phyloP scores from a whole-genome alignment of 768 basidiomycete species.

The Candolleomyces efflorescens region DNA sequence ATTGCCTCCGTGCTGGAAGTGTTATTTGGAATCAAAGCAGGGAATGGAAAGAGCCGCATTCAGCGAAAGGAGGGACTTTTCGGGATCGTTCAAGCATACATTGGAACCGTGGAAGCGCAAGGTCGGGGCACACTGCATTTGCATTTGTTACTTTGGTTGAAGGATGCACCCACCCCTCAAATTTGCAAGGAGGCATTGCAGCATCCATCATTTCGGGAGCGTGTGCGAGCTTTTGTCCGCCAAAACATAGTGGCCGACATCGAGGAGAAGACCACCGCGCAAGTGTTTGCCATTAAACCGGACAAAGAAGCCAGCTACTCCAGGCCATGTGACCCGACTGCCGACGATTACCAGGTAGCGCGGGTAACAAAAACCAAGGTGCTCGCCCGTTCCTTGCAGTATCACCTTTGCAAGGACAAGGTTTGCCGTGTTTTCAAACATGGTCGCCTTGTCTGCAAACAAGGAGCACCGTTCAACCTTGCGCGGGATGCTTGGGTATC shows the following conservation, averaged over 20 bases:
- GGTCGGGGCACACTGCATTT: constrained; percentile 36
- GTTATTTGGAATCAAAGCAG: constrained; percentile 27
- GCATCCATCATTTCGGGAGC: constrained; percentile 20
- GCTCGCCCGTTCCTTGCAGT: constrained; percentile 24
- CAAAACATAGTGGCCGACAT: constrained; percentile 28
- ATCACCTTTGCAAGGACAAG: constrained; percentile 24
- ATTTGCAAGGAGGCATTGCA: constrained; percentile 19
- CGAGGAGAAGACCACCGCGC: constrained; percentile 7
- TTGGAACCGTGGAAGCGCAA: constrained; percentile 39
- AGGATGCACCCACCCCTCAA: constrained; percentile 20
- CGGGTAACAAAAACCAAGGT: constrained; percentile 14
- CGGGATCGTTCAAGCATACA: constrained; percentile 26
- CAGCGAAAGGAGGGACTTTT: constrained; percentile 26
- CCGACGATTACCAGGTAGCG: background rate
- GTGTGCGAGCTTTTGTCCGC: constrained; percentile 24
- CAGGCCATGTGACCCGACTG: constrained; percentile 29
- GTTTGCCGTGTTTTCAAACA: constrained; percentile 18
- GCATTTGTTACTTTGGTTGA: constrained; percentile 36
- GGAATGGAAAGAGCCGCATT: constrained; percentile 6
- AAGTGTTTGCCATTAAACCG: constrained; percentile 14
- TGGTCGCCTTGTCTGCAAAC: constrained; percentile 26
- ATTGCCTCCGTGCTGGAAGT: constrained; percentile 25
- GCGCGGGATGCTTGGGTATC: constrained; percentile 20
- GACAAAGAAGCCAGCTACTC: constrained; percentile 25
- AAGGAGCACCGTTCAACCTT: constrained; percentile 24